Percentiles rank a stretch among this genome's conserved stretches.
Evolutionary conservation across 192 early-diverging fungal genomes (phyloP).

Genomic region (Pilaira anomala): DNA sequence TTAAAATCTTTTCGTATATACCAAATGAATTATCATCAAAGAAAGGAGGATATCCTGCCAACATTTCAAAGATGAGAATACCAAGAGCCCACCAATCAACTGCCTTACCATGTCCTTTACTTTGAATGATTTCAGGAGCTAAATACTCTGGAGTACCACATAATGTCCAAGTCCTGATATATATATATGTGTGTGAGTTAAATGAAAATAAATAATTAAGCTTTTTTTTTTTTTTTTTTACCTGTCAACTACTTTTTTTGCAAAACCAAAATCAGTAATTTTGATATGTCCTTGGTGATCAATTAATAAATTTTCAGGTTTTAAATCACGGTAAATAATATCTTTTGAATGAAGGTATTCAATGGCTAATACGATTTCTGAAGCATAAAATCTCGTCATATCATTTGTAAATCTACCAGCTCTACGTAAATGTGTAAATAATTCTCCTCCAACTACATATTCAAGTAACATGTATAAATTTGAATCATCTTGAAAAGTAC

Average conservation of each 20-base stretch:
- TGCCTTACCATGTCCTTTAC: slow-evolving; percentile 94
- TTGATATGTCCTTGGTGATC: slow-evolving; percentile 92
- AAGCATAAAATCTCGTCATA: slow-evolving; percentile 93
- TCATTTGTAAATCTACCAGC: slow-evolving; percentile 92
- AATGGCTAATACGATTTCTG: slow-evolving; percentile 93
- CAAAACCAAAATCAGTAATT: slow-evolving; percentile 98
- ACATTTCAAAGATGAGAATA: slow-evolving; percentile 97
- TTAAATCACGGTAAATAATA: slow-evolving; percentile 96
- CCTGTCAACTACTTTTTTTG: slow-evolving; percentile 79
- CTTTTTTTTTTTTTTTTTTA: slow-evolving; percentile 8
- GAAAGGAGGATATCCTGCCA: slow-evolving; percentile 96
- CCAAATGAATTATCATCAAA: slow-evolving; percentile 97
- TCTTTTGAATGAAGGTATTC: slow-evolving; percentile 91
- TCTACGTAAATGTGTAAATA: slow-evolving; percentile 91
- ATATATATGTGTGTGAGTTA: background rate
- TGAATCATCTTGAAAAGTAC: slow-evolving; percentile 93
- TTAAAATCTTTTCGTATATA: slow-evolving; percentile 98
- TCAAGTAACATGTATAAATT: slow-evolving; percentile 96
- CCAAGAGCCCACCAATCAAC: slow-evolving; percentile 99
- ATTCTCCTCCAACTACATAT: slow-evolving; percentile 94
- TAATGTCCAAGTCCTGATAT: slow-evolving; percentile 89
- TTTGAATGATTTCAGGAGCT: slow-evolving; percentile 96
- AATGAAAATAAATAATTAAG: background rate
- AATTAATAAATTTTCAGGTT: slow-evolving; percentile 87
- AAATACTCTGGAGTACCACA: slow-evolving; percentile 98